Conservation (phyloP, 305 asterid genomes). For the Solanum hybrid region DNA sequence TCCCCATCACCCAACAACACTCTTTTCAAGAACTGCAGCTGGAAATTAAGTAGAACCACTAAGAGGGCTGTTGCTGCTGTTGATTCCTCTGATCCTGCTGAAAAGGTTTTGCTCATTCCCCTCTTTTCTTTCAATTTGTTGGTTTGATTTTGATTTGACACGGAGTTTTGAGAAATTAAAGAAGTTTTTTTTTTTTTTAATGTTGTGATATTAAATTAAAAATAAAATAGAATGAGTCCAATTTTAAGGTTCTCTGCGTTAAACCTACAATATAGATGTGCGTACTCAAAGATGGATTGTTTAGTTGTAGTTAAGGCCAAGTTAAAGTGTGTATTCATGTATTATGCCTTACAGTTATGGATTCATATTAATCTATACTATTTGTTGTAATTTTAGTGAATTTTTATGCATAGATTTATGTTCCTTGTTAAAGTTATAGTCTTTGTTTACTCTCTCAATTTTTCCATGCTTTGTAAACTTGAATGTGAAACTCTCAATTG, state of each 20-base stretch:
- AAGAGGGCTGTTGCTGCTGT: conserved; percentile 61
- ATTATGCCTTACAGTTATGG: not conserved
- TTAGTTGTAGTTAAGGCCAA: not conserved
- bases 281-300: not conserved
- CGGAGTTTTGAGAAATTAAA: not conserved
- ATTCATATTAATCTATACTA: no score
- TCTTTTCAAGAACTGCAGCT: conserved; percentile 14
- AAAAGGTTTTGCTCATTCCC: conserved; percentile 35
- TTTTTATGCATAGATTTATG: not conserved
- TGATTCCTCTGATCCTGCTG: conserved; percentile 54
- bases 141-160: not conserved
- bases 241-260: no score
- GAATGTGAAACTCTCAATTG: not conserved
- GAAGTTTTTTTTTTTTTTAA: no score
- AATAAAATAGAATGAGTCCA: no score
- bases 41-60: conserved; percentile 28
- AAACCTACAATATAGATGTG: no score
- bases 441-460: not conserved
- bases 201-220: no score
- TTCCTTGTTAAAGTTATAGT: not conserved
- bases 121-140: not conserved
- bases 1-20: conserved; percentile 30
- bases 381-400: not conserved
- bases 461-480: not conserved
- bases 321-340: not conserved